Base-by-base conservation (phyloP, 139 green algal genomes). In the Asterochloris sp. region DNA sequence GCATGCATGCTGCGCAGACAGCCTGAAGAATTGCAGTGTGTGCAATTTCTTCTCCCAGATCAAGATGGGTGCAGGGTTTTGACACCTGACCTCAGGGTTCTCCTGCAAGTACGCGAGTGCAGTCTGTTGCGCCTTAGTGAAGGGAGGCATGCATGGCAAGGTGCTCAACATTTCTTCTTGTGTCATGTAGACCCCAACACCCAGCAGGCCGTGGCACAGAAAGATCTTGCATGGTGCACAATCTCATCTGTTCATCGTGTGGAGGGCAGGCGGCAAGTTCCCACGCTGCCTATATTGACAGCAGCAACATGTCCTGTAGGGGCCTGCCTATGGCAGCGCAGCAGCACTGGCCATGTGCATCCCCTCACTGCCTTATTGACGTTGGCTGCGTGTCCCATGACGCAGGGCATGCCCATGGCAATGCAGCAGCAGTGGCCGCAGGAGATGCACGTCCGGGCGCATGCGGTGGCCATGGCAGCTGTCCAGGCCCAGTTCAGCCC, bases 391-490 rank as follows among this genome's bases (percentile, higher is more conserved):
- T 71, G 66, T 54, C 38, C 38, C 38, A 54, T 54, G 38, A 54
- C 38, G 38, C 38, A 54, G 38, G 38, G 38, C 38, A 54, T 6
- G 38, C 38, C 38, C 38, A 54, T 54, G 38, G 38, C 38, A 54
- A 54, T 54, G 38, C 38, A 54, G 38, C 38, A 54, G 38, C 38
- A 54, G 38, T 54, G 21, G 66, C 17, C 19, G 66, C 21, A 26
- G 17, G 66, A 21, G 21, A 71, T 21, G 19, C 17, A 71, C 13
- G 19, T 80, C 47, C 80, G 82, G 76, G 87, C 85, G 38, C 87
- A 89, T 69, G 87, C 82, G 2, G 87, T 82, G 10, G 87, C 85
- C 0, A 74, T 90, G 85, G 87, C 87, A 26, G 87, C 85, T 21
- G 64, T 89, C 14, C 82, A 89, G 71, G 86, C 80, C 77, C 81